Evolutionary conservation across 2,329 filamentous ascomycete genomes (phyloP), one percentile per base, ranked within the genome.

Genomic region (Didymosphaeria variabile): DNA sequence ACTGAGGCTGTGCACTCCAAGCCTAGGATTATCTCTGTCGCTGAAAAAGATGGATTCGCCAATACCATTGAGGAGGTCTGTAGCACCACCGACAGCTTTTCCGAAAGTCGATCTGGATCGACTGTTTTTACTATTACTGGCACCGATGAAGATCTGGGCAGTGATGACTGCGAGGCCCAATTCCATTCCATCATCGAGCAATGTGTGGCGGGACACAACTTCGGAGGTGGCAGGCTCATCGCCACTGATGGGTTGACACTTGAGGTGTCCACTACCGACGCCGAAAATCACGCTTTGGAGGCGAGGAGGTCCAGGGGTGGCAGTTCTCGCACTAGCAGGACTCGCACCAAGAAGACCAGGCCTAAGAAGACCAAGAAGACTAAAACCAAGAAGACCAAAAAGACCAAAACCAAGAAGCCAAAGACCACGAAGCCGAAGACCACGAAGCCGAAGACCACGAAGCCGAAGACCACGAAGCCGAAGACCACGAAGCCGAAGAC

Each of bases 151-250:
- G 12, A 15, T 10, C n/a, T 46, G 5, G 32, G 31, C 26, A 46
- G 29, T 19, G 26, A 45, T 40, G 26, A 45, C 26, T 55, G 53
- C 53, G 42, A 55, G n/a, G 53, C 38, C 7, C 23, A 34, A 10
- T 55, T 55, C 53, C 32, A 46, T 26, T 17, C 40, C 4, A 46
- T 55, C 23, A 47, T 55, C 40, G 42, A 36, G 15, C 32, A 55
- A 21, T 55, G 53, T 21, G 40, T 55, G 23, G 40, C 53, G 19
- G 40, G 42, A 40, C 53, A 34, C 12, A 47, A 47, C 29, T 45
- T 55, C 19, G 42, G 42, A 7, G 53, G 42, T 55, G 53, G 53
- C 13, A 55, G 42, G 32, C 40, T 55, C 40, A 40, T 15, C 36
- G 19, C n/a, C 29, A 29, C 23, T 17, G 42, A 55, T 19, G 42